Percentiles rank a stretch among this genome's conserved stretches.
Conservation (phyloP, 495 filamentous ascomycete species). For the Podospora conica region DNA sequence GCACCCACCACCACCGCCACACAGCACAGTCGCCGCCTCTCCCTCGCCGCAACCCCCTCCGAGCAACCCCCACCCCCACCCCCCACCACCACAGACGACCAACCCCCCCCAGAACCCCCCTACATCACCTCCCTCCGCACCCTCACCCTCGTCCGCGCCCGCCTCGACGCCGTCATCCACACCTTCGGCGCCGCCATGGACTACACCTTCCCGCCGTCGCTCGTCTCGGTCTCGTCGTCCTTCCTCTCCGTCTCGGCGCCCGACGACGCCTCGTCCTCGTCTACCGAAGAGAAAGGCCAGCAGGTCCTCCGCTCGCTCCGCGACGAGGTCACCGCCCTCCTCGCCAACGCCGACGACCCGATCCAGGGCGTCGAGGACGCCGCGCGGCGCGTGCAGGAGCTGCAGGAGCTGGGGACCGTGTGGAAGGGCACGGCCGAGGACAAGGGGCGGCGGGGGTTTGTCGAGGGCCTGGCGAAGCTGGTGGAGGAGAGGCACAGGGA, state of each 20-base stretch:
- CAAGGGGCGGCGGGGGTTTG: slow-evolving; percentile 70
- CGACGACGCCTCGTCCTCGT: slow-evolving; percentile 55
- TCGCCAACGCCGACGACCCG: slow-evolving; percentile 47
- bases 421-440: slow-evolving; percentile 95
- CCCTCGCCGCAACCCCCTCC: slow-evolving; percentile 8
- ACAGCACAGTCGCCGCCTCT: slow-evolving; percentile 27
- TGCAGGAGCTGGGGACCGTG: slow-evolving; percentile 65
- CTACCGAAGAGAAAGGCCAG: slow-evolving; percentile 73
- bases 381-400: slow-evolving; percentile 58
- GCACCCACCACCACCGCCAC: slow-evolving; percentile 7
- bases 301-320: slow-evolving; percentile 61
- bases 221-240: slow-evolving; percentile 62
- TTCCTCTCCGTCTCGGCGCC: slow-evolving; percentile 79
- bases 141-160: slow-evolving; percentile 69
- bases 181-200: slow-evolving; percentile 91
- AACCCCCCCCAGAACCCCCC: slow-evolving; percentile 46
- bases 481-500: slow-evolving; percentile 54
- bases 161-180: slow-evolving; percentile 78
- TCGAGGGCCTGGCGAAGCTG: slow-evolving; percentile 67
- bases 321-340: slow-evolving; percentile 62
- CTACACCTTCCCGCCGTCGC: slow-evolving; percentile 81
- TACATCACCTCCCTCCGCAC: slow-evolving; percentile 76
- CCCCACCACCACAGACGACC: slow-evolving; percentile 8
- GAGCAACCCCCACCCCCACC: slow-evolving; percentile 6
- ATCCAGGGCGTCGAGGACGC: slow-evolving; percentile 63